Evolutionary conservation across 2,329 filamentous ascomycete species (phyloP), one percentile per base, ranked within the genome.

Genomic region (Madurella mycetomatis): DNA sequence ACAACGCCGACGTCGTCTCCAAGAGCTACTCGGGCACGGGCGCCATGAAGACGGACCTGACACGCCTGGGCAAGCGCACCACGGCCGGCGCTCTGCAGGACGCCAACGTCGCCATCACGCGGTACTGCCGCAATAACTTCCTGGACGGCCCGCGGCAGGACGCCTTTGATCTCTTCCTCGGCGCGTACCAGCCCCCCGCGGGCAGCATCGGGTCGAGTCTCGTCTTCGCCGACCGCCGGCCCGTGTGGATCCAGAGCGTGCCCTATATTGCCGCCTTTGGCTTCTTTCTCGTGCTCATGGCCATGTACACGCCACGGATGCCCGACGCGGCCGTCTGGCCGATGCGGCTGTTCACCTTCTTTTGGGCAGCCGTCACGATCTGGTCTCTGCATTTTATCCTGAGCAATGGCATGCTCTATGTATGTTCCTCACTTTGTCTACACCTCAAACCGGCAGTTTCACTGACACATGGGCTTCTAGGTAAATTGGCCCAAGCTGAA

Each of bases 401-500:
- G 65, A 81, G 73, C 46, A 88, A 96, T 67, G 94, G 94, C 55
- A 92, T 95, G 79, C 84, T 99, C 64, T 99, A 94, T 67, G 94
- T 97, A 81, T 81, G 90, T 84, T 44, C 51, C 58, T 64, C 65
- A 31, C 19, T 41, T 2, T 9, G 11, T 5, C 4, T 1, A 19
- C 11, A 9, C n/a, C 42, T 11, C 2, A 4, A 15, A 18, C 25
- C 12, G 5, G 16, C 25, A 18, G 9, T 15, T 16, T 34, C 16
- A 15, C 30, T 40, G 41, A 41, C 37, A 11, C 25, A 25, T 25
- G 7, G 25, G 25, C 25, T 25, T 49, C 43, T 58, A 96, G 91
- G 92, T 96, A 62, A 97, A 96, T 73, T 99, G 95, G 94, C 94
- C 94, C 9, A 96, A 95, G 69, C 82, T 99, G 46, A 95, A 95